Evolutionary conservation across 331 rosid genomes (phyloP).

Genomic region (Arachis monticola): DNA sequence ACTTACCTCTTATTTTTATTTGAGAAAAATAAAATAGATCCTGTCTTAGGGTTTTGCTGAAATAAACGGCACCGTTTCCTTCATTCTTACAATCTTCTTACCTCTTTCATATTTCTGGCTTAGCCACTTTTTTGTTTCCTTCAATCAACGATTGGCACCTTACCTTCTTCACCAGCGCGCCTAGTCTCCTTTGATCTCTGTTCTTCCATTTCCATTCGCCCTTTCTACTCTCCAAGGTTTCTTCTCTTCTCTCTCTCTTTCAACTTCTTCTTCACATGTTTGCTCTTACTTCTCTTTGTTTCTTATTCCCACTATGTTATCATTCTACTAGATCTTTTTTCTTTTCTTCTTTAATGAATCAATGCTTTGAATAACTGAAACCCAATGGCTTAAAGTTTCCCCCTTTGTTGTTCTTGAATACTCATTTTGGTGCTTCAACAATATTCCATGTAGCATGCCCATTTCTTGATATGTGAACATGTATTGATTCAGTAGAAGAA

Average conservation of each 20-base stretch:
- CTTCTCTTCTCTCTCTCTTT: background rate
- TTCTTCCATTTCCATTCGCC: background rate
- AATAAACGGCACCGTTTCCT: conserved; percentile 17
- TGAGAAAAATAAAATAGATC: no score
- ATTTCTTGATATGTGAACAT: background rate
- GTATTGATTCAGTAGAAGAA: no score
- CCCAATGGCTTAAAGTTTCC: background rate
- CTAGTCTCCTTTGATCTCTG: background rate
- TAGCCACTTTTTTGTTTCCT: background rate
- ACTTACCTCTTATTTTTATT: no score
- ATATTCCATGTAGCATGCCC: background rate
- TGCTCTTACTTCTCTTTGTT: background rate
- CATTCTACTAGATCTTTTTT: background rate
- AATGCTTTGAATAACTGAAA: background rate
- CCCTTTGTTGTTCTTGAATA: background rate
- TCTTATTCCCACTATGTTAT: background rate
- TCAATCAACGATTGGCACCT: conserved; percentile 15
- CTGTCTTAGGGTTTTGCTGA: background rate
- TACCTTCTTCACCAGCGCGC: background rate
- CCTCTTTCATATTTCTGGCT: background rate
- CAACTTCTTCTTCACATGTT: background rate
- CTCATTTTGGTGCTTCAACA: background rate
- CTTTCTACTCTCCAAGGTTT: background rate
- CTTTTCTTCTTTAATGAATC: no score
- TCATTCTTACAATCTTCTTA: background rate